Base-by-base conservation (phyloP, 108 stramenopile species). In the Nitzschia sp. region DNA sequence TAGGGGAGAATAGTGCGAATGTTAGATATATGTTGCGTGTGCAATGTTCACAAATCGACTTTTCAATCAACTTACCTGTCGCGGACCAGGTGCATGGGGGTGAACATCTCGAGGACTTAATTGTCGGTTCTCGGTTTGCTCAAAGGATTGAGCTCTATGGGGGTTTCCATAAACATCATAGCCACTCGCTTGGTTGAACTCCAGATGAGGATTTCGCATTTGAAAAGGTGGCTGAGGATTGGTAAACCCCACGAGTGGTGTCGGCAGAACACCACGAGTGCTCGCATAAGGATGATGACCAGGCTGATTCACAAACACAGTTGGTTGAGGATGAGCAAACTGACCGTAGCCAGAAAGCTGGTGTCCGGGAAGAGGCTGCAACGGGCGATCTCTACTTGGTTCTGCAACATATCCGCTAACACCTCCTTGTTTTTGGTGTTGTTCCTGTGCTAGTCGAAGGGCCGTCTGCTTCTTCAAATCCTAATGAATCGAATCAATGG, bases 381-480 rank as follows among this genome's bases (percentile, higher is more conserved):
- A 25, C 8, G 13, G 32, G 30, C 28, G 31, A 19, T 55, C 38
- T 22, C 3, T 41, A 22, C 0, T 3, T 19, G 23, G 3, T 1
- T 61, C 60, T 19, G 0, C 41, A 22, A 13, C n/a, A 26, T 31
- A 26, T 1, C n/a, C 31, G 16, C 2, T 32, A n/a, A n/a, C n/a
- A 2, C 58, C 46, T 27, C 27, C 16, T 25, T 72, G 70, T 30
- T 71, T 38, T 56, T 78, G 75, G 25, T 66, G 45, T 56, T 90
- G 85, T 70, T 86, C 83, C 34, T 85, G 72, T 16, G 85, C 83
- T 59, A 90, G 55, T 34, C 88, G 80, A 6, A 80, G 34, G 11
- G 85, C 83, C 13, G 88, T 90, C 46, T 86, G 85, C 70, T 84
- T 84, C 58, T 90, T 90, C 61, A 90, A 60, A 72, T 90, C 88